These are phyloP conservation scores for Vinca minor DNA, from an alignment of 257 asterid genomes.

Conservation along the genomic window DNA sequence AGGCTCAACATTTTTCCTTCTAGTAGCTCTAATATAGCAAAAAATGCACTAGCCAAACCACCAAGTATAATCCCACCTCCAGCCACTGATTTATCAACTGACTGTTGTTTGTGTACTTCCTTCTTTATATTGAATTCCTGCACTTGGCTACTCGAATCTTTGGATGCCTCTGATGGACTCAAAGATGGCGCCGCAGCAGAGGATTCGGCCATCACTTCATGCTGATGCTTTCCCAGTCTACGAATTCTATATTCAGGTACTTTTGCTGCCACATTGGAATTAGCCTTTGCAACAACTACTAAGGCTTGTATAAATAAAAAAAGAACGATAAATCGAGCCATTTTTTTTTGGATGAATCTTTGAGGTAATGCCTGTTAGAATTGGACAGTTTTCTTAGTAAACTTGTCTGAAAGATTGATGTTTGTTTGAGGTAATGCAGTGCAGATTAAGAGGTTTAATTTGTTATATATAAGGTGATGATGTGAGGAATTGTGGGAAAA, in stretches of 20 bases:
- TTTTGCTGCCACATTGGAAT: conserved; percentile 1
- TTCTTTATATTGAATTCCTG: conserved; percentile 4
- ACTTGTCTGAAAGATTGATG: neutral
- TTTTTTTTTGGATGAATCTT: neutral
- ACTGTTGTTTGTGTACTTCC: conserved; percentile 11
- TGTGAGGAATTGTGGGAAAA: conserved; percentile 19
- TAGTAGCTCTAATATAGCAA: conserved; percentile 60
- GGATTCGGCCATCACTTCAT: neutral
- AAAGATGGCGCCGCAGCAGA: conserved; percentile 6
- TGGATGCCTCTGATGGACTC: conserved; percentile 4
- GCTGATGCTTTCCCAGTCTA: conserved; percentile 19
- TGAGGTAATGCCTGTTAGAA: neutral
- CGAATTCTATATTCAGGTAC: conserved; percentile 2
- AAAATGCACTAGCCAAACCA: conserved; percentile 32
- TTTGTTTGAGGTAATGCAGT: conserved; percentile 2
- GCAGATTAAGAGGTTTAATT: neutral
- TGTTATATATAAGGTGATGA: conserved; percentile 2
- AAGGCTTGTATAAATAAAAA: conserved; percentile 16
- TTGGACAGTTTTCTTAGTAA: neutral
- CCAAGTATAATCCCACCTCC: conserved; percentile 35
- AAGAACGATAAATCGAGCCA: conserved; percentile 17
- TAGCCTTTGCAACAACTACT: conserved; percentile 13
- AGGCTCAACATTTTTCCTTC: conserved; percentile 26
- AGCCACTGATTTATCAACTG: conserved; percentile 22
- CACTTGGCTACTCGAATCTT: neutral